Percentiles rank a stretch among this genome's conserved stretches.
phyloP scores from a whole-genome alignment of 805 yeast genomes.

The Barnettozyma sp. region DNA sequence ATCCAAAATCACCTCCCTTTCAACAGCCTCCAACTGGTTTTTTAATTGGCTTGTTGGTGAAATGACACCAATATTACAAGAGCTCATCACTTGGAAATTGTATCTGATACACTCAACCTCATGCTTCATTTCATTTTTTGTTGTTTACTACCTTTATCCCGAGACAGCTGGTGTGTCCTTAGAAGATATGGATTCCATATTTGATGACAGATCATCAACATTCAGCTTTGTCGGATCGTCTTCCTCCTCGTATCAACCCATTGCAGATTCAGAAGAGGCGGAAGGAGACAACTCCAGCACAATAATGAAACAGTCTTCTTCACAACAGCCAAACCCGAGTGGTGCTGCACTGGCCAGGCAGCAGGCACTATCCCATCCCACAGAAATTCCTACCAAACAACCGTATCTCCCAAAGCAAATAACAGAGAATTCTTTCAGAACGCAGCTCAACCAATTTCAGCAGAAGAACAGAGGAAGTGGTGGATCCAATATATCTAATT shows the following conservation, averaged over 20 bases:
- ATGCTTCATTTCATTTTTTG: conserved; percentile 64
- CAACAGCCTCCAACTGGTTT: conserved; percentile 91
- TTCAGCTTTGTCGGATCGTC: conserved; percentile 26
- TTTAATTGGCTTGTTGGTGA: conserved; percentile 91
- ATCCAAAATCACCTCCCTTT: conserved; percentile 83
- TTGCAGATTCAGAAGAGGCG: conserved; percentile 4
- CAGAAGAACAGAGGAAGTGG: conserved; percentile 2
- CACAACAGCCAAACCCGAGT: conserved; percentile 21
- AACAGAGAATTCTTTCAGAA: conserved; percentile 21
- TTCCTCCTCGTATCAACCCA: conserved; percentile 16
- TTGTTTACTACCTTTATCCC: conserved; percentile 70
- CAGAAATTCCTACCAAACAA: conserved; percentile 13
- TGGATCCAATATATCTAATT: conserved; percentile 11
- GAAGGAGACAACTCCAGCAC: no score
- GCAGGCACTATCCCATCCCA: conserved; percentile 18
- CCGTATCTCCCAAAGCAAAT: conserved; percentile 17
- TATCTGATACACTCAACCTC: conserved; percentile 77
- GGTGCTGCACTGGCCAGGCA: conserved; percentile 42
- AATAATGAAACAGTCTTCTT: no score
- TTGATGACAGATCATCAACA: conserved; percentile 55
- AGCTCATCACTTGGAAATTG: conserved; percentile 67
- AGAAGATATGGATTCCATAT: conserved; percentile 88
- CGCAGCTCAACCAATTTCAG: conserved; percentile 17
- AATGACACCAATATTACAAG: conserved; percentile 81
- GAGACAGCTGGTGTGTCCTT: conserved; percentile 85